Percentiles rank a stretch among this genome's conserved stretches.
phyloP scores from a whole-genome alignment of 441 rosid genomes.

The Theobroma grandiflorum region DNA sequence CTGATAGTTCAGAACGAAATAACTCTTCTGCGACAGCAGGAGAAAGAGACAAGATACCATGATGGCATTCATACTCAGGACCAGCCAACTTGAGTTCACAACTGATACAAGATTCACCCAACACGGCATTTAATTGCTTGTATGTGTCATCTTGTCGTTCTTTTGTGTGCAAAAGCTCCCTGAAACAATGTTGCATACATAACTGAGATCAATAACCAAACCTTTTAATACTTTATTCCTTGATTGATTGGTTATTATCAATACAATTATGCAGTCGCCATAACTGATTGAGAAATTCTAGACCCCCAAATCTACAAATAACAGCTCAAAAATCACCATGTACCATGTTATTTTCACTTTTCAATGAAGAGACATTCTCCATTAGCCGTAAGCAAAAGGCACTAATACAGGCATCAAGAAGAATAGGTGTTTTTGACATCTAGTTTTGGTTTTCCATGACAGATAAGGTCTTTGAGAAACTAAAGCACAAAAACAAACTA shows the following conservation, averaged over 20 bases:
- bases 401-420: background rate
- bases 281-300: background rate
- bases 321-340: background rate
- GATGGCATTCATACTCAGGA: conserved; percentile 65
- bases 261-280: conserved; percentile 12
- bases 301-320: background rate
- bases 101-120: conserved; percentile 77
- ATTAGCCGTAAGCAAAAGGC: background rate
- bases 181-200: conserved; percentile 35
- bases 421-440: background rate
- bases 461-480: background rate
- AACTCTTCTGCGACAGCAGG: conserved; percentile 67
- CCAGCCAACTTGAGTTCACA: conserved; percentile 79
- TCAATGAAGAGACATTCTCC: background rate
- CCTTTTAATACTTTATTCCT: conserved; percentile 8
- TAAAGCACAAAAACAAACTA: background rate
- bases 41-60: conserved; percentile 62
- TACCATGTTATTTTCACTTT: conserved; percentile 23
- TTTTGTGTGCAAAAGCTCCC: conserved; percentile 80
- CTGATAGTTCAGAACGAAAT: conserved; percentile 55
- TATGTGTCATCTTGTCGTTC: conserved; percentile 61
- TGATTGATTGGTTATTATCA: background rate
- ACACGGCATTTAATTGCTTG: conserved; percentile 64
- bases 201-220: conserved; percentile 20
- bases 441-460: background rate